Base-by-base conservation (phyloP, 1,139 yeast species). In the Taphrina communis region DNA sequence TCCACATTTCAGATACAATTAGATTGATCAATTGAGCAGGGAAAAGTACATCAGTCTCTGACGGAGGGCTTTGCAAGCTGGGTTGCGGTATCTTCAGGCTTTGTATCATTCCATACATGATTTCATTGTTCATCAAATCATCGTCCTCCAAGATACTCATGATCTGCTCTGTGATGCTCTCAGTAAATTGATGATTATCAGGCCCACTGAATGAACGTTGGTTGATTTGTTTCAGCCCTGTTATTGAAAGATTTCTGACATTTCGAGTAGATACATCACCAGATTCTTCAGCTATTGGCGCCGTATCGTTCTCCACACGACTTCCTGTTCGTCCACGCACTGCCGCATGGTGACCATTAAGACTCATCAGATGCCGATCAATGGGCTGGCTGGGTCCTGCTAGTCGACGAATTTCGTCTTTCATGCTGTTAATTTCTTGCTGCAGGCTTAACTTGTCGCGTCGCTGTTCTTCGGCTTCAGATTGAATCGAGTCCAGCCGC, bases 1-100 rank as follows among this genome's bases (percentile, higher is more conserved):
- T 86, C 99, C 99, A 94, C 99, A 94, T 92, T 78, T 95, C 99
- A 75, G 96, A 88, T 72, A 94, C 84, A 57, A 94, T 89, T 73
- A 95, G 89, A 74, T 94, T 93, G 75, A 94, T 88, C 72, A 94
- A 90, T 81, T 97, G 88, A 1, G 98, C 96, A 55, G 99, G 99
- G 87, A 92, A 94, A 68, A 94, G 83, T 48, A 94, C 96, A 78
- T 95, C 99, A 78, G 93, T 91, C 44, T 69, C 68, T 76, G 92
- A 85, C 17, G 95, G 87, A 73, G 91, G 83, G 76, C 89, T 92
- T 58, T 90, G 88, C 66, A 90, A 90, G 70, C 93, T 88, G 38
- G 96, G 90, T 21, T 86, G 85, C 56, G 99, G 98, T 69, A 93
- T 86, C 80, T 88, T 90, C 78, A 94, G 83, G n/a, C 92, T 93